Evolutionary conservation across 1,284 basidiomycete genomes (phyloP), one percentile per base, ranked within the genome.

Genomic region (Coniferiporia sulphurascens): DNA sequence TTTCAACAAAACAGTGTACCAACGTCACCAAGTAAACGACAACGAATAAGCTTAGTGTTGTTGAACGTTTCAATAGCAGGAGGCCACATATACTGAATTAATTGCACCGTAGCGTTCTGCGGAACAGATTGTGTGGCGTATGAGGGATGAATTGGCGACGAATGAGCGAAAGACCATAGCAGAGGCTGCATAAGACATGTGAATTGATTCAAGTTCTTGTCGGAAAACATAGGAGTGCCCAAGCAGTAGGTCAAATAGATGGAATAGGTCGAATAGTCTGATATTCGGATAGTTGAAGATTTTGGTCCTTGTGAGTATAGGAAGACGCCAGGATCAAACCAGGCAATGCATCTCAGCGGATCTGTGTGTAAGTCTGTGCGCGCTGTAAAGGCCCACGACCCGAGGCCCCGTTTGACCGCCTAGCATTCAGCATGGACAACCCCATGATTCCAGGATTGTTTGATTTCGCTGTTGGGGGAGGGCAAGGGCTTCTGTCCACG

Each of bases 401-500:
- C 17, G 56, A 38, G 46, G 44, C 43, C 15, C 48, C 56, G 41
- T 49, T 48, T 13, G 22, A 34, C 34, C 58, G 44, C 17, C 45
- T 58, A 21, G 38, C 46, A n/a, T 55, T 55, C 44, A 61, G 50
- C 60, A 61, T 57, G 17, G 60, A 44, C 54, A 61, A 48, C 13
- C 49, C 51, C 48, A 62, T 52, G 19, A 50, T 10, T 22, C 45
- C 50, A 10, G 34, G 27, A 15, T 17, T 46, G 27, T 46, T 55
- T 3, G 44, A 15, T 52, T 38, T 58, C 17, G 60, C 56, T 4
- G 76, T 81, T 10, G 86, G 84, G 43, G 88, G 87, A 12, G 89
- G 89, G 72, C 89, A 91, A 1, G 89, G 89, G 66, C 89, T 91
- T 66, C 89, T 88, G 15, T 86, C 88, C 53, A 90, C 73, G 65